Base-by-base conservation (phyloP, 148 eudicot species). In the Rhododendron ovatum region DNA sequence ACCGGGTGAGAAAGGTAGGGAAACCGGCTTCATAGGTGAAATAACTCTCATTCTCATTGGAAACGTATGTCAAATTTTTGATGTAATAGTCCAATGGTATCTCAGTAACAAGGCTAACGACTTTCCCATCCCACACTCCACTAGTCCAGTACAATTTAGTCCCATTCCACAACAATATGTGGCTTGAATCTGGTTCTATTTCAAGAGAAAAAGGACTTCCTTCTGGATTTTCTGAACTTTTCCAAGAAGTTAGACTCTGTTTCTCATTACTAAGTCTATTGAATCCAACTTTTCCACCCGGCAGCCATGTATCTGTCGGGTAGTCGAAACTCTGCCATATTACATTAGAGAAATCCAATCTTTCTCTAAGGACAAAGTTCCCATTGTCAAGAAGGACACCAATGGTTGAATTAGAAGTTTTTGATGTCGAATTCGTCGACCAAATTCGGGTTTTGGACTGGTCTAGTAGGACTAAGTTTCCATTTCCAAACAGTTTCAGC, bases 351-450 rank as follows among this genome's bases (percentile, higher is more conserved):
- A 50, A 78, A 22, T 78, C 71, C 14, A 78, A 78, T 78, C 53
- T 41, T 20, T 41, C 12, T 28, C 80, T 33, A 39, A 59, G n/a
- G 41, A 77, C 35, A 59, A 59, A 7, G 39, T 77, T 77, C 45
- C 80, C 80, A 77, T 77, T 39, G 47, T 77, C 80, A 39, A 77
- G 80, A 76, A 76, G 80, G 45, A 77, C 5, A 33, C 24, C n/a
- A 9, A 78, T 78, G 81, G 81, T 78, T 20, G 81, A 41, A 78
- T 78, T 78, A 41, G 30, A 10, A 14, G 18, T 18, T 10, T 41
- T 9, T 17, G 53, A 78, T 20, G n/a, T 78, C 3, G 81, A 37
- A 78, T 78, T 78, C 9, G 82, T 78, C 7, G 55, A 78, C 82
- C 82, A 78, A 78, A 78, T 39, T 78, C 13, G 7, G 45, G 82